A percentile compares a stretch with the other conserved stretches of the same genome.
These are phyloP conservation scores for Gloeophyllum trabeum DNA, from an alignment of 768 basidiomycete genomes.

Conservation along the genomic window DNA sequence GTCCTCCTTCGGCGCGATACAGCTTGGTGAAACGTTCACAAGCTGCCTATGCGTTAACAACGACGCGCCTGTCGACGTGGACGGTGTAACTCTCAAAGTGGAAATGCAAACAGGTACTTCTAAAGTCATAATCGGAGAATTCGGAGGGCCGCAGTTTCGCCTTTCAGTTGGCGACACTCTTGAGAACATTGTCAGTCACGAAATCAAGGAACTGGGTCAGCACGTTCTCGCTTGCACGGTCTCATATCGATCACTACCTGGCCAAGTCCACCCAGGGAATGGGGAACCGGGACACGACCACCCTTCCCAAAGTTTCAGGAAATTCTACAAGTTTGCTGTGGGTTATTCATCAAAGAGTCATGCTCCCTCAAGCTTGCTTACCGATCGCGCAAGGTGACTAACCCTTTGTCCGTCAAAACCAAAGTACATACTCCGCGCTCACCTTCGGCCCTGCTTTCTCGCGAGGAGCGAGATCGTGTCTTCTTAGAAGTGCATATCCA, in stretches of 20 bases:
- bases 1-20: conserved; percentile 75
- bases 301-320: conserved; percentile 59
- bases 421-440: conserved; percentile 76
- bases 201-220: conserved; percentile 90
- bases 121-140: conserved; percentile 52
- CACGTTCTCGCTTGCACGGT: conserved; percentile 85
- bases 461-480: conserved; percentile 63
- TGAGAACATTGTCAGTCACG: conserved; percentile 65
- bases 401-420: conserved; percentile 90
- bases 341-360: conserved; percentile 18
- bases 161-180: conserved; percentile 49
- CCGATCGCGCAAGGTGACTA: conserved; percentile 55
- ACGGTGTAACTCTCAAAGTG: conserved; percentile 53
- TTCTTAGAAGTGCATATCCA: conserved; percentile 92
- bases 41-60: conserved; percentile 79
- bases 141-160: conserved; percentile 38
- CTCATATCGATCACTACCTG: conserved; percentile 60
- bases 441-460: conserved; percentile 56
- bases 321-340: conserved; percentile 89
- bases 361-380: too few species aligned
- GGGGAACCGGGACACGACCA: conserved; percentile 45
- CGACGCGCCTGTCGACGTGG: conserved; percentile 51
- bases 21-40: conserved; percentile 83
- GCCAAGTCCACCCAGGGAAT: conserved; percentile 30
- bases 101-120: conserved; percentile 79